These are phyloP conservation scores for Taphrina deformans DNA, from an alignment of 1,139 yeast genomes.

Conservation along the genomic window DNA sequence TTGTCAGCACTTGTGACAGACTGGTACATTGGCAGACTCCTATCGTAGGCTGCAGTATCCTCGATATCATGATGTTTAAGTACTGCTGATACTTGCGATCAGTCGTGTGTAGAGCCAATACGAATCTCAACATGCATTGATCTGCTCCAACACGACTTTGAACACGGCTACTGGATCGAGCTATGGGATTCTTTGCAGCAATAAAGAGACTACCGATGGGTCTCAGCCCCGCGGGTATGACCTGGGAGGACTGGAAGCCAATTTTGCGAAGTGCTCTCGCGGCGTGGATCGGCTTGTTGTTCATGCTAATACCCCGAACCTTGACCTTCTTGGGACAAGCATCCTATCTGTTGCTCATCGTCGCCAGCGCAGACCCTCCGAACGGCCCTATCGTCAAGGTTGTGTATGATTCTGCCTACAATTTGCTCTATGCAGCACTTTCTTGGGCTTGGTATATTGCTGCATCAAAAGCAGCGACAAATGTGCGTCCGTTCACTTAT, in stretches of 20 bases:
- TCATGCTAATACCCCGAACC: slow-evolving; percentile 32
- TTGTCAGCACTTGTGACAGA: not conserved
- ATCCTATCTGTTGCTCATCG: slow-evolving; percentile 32
- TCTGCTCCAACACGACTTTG: too few species aligned
- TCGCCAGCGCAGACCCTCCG: slow-evolving; percentile 33
- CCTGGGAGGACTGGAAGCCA: slow-evolving; percentile 30
- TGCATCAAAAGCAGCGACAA: slow-evolving; percentile 34
- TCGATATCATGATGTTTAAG: too few species aligned
- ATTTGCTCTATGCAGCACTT: slow-evolving; percentile 20
- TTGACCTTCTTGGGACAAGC: slow-evolving; percentile 30
- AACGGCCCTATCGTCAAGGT: slow-evolving; percentile 33
- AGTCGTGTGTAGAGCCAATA: too few species aligned
- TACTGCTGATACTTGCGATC: not conserved
- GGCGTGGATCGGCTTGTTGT: slow-evolving; percentile 35
- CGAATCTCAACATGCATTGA: too few species aligned
- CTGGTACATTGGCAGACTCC: too few species aligned
- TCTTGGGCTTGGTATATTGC: slow-evolving; percentile 32
- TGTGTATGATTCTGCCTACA: slow-evolving; percentile 19
- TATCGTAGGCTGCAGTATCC: too few species aligned
- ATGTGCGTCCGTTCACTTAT: slow-evolving; percentile 11
- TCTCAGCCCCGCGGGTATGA: slow-evolving; percentile 1
- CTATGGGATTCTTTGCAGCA: not conserved
- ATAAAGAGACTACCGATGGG: not conserved
- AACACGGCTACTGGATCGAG: too few species aligned
- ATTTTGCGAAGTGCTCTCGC: slow-evolving; percentile 33